Evolutionary conservation across 2,329 filamentous ascomycete species (phyloP).

Genomic region (Paramyrothecium sp.): DNA sequence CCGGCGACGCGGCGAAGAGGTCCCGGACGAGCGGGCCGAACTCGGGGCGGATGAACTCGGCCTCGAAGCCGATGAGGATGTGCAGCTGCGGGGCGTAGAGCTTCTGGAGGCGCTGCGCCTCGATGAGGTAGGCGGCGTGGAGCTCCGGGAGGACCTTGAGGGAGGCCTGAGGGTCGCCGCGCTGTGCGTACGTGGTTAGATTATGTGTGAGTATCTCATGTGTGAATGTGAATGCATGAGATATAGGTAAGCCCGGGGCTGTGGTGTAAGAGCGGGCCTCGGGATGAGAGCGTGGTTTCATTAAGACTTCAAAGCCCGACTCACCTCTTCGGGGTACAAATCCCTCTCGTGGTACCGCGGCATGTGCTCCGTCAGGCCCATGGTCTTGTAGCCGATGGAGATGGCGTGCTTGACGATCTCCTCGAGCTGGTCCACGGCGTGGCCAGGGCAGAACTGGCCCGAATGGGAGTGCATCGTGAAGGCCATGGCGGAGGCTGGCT

Average conservation of each 20-base stretch:
- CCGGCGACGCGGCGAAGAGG: slow-evolving; percentile 52
- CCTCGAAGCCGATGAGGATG: slow-evolving; percentile 87
- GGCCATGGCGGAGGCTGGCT: slow-evolving; percentile 60
- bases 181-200: slow-evolving; percentile 26
- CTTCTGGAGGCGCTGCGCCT: slow-evolving; percentile 70
- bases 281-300: not conserved
- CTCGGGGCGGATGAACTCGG: slow-evolving; percentile 81
- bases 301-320: slow-evolving; percentile 2
- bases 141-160: slow-evolving; percentile 49
- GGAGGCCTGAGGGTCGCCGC: slow-evolving; percentile 46
- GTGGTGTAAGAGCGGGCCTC: slow-evolving; percentile 13
- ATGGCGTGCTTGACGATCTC: slow-evolving; percentile 81
- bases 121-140: slow-evolving; percentile 70
- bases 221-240: not conserved
- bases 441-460: slow-evolving; percentile 90
- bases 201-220: too few relatives aligned
- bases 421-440: slow-evolving; percentile 83
- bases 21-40: slow-evolving; percentile 59
- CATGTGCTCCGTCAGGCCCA: slow-evolving; percentile 94
- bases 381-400: slow-evolving; percentile 72
- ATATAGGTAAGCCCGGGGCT: not conserved
- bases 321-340: slow-evolving; percentile 88
- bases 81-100: slow-evolving; percentile 71
- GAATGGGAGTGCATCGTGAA: slow-evolving; percentile 99
- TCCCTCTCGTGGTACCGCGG: slow-evolving; percentile 72